Evolutionary conservation across 116 monocot genomes (phyloP).

Genomic region (Iris pallida): DNA sequence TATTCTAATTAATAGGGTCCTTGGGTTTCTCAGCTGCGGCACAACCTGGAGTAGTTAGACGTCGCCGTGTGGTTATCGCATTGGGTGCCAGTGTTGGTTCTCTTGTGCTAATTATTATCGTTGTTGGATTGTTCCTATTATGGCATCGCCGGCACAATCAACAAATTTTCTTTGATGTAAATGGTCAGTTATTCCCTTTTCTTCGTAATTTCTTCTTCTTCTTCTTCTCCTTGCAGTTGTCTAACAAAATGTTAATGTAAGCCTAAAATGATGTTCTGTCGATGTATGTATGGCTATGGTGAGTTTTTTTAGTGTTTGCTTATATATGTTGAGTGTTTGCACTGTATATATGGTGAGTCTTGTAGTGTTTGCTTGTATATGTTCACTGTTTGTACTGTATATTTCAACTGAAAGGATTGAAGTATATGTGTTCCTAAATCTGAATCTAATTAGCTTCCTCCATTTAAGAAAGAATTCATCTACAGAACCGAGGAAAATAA

Average conservation of each 20-base stretch:
- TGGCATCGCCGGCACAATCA: conserved; percentile 57
- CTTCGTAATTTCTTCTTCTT: background rate
- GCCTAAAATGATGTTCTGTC: background rate
- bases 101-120: conserved; percentile 31
- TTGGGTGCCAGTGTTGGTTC: conserved; percentile 62
- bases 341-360: background rate
- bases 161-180: conserved; percentile 85
- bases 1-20: conserved; percentile 19
- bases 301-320: background rate
- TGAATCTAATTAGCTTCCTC: too few species aligned
- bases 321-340: background rate
- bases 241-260: too few species aligned
- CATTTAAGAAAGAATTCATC: too few species aligned
- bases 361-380: background rate
- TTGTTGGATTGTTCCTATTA: conserved; percentile 53
- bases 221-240: background rate
- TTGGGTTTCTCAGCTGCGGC: conserved; percentile 52
- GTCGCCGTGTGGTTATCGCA: conserved; percentile 49
- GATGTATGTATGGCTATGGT: too few species aligned
- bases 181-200: conserved; percentile 38
- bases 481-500: too few species aligned
- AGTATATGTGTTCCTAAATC: too few species aligned
- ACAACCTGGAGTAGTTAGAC: conserved; percentile 35
- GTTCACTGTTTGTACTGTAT: too few species aligned
- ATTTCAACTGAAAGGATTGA: too few species aligned